Evolutionary conservation across 2,329 filamentous ascomycete genomes (phyloP).

Genomic region (Monilinia fructicola): DNA sequence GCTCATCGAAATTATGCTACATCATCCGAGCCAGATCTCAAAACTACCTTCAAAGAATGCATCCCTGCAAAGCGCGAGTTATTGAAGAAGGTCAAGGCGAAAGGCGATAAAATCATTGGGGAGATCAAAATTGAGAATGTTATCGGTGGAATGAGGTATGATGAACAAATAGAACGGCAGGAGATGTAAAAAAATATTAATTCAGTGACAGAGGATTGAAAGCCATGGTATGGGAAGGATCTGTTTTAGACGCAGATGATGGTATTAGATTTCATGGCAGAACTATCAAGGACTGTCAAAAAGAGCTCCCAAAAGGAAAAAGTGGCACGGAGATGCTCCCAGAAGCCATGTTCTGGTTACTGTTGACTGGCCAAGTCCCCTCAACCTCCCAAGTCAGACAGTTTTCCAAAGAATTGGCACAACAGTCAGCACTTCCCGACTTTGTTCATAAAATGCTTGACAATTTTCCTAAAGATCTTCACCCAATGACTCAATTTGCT

Average conservation of each 20-base stretch:
- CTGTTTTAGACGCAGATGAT: constrained; percentile 92
- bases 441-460: constrained; percentile 89
- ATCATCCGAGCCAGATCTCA: constrained; percentile 82
- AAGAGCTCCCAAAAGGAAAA: constrained; percentile 87
- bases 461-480: constrained; percentile 82
- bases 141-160: constrained; percentile 85
- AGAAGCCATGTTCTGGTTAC: constrained; percentile 99
- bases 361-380: constrained; percentile 90
- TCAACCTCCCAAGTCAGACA: constrained; percentile 76
- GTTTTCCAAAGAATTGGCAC: constrained; percentile 83
- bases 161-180: neutral
- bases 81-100: constrained; percentile 87
- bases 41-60: constrained; percentile 75
- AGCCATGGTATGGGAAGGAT: constrained; percentile 98
- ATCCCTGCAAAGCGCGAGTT: constrained; percentile 94
- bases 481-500: constrained; percentile 98
- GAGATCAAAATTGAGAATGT: constrained; percentile 93
- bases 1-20: constrained; percentile 64
- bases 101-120: constrained; percentile 78
- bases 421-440: constrained; percentile 76
- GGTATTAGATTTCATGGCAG: constrained; percentile 97
- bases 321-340: constrained; percentile 95
- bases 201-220: constrained; percentile 68
- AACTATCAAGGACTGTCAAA: constrained; percentile 97
- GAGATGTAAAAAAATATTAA: constrained; percentile 25